Percentiles rank a stretch among this genome's conserved stretches.
phyloP scores from a whole-genome alignment of 768 basidiomycete species.

The Xanthoconium purpureum region DNA sequence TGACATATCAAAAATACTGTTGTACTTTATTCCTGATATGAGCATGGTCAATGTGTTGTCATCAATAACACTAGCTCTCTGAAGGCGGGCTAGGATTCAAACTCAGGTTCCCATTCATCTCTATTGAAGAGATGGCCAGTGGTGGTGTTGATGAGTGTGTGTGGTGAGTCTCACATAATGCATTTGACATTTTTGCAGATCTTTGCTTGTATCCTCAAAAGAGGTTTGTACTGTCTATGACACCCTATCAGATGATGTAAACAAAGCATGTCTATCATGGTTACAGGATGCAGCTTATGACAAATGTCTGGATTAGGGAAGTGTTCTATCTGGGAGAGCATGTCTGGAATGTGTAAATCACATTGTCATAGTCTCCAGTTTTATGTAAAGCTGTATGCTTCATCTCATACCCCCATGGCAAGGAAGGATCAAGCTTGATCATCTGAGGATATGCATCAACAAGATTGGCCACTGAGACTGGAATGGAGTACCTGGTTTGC shows the following conservation, averaged over 20 bases:
- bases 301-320: background rate
- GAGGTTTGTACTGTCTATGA: background rate
- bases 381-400: background rate
- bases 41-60: background rate
- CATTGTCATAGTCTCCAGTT: background rate
- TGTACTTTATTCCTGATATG: background rate
- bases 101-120: background rate
- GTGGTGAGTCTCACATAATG: background rate
- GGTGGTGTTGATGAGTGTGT: background rate
- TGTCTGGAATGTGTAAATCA: background rate
- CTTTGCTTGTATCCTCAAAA: background rate
- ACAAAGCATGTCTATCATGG: background rate
- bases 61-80: background rate
- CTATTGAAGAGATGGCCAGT: background rate
- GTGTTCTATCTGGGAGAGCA: slow-evolving; percentile 1
- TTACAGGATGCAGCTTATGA: background rate
- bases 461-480: background rate
- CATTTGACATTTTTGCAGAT: background rate
- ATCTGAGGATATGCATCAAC: background rate
- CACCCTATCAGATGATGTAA: background rate
- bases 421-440: background rate
- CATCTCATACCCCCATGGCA: background rate
- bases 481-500: background rate
- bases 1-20: background rate
- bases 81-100: background rate